Percentiles rank a stretch among this genome's conserved stretches.
Conservation (phyloP, 1,284 basidiomycete species). For the Limonomyces culmigenus region DNA sequence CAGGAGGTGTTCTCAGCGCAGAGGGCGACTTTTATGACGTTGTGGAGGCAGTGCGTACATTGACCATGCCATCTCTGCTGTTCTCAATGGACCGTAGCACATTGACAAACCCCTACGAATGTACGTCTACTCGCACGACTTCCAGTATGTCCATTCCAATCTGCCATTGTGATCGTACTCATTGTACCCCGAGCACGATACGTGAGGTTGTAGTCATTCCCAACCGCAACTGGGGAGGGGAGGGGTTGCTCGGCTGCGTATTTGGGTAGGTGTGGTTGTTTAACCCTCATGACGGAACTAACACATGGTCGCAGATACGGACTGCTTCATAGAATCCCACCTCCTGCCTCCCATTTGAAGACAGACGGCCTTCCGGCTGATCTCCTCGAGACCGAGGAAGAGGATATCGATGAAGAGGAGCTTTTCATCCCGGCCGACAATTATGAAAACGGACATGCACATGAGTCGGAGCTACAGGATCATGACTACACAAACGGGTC, state of each 20-base stretch:
- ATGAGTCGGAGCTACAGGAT: too few species aligned
- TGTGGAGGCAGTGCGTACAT: conserved; percentile 65
- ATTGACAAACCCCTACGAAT: conserved; percentile 84
- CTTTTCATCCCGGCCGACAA: conserved; percentile 59
- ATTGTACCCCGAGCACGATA: conserved; percentile 42
- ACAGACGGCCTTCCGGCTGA: conserved; percentile 37
- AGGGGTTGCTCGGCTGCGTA: conserved; percentile 84
- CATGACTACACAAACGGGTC: too few species aligned
- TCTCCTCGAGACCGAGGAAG: conserved; percentile 29
- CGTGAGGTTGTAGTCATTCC: conserved; percentile 86
- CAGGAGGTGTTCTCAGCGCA: conserved; percentile 80
- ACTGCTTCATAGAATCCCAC: conserved; percentile 80
- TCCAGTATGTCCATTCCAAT: conserved; percentile 55
- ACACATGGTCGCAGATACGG: conserved; percentile 39
- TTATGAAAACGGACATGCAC: conserved; percentile 11
- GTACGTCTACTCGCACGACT: conserved; percentile 95
- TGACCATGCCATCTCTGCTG: conserved; percentile 1
- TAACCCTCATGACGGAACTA: background rate
- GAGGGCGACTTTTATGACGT: conserved; percentile 96
- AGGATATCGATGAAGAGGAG: conserved; percentile 43
- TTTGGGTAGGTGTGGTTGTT: conserved; percentile 54
- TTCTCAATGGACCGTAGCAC: conserved; percentile 34
- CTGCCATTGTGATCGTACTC: conserved; percentile 7
- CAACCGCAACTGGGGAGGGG: conserved; percentile 91
- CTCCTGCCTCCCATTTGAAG: conserved; percentile 33